Evolutionary conservation across 768 basidiomycete genomes (phyloP), one percentile per base, ranked within the genome.

Genomic region (Tricholoma flavovirens): DNA sequence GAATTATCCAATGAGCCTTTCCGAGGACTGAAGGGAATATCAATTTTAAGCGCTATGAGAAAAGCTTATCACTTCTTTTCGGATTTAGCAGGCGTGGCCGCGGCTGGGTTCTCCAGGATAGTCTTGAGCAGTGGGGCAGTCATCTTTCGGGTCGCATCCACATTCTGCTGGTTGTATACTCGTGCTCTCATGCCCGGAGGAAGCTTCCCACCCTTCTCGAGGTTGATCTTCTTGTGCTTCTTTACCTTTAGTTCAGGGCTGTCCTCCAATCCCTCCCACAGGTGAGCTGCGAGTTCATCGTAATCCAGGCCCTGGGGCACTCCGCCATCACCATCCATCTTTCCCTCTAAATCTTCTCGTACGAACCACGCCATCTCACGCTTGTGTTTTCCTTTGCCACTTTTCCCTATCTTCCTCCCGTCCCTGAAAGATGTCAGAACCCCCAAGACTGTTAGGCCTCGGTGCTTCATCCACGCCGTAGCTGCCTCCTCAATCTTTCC

Each of bases 361-460:
- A 90, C 73, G 33, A 90, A 71, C 79, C 88, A 83, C 54, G 86
- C 69, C 70, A 84, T 72, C 73, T 92, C 86, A 43, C 91, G 73
- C 58, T 75, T 78, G 55, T 83, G 80, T 61, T 89, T 88, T 40
- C 77, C 76, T 38, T 75, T 75, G 10, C 69, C 71, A 21, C 58
- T 66, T 51, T 64, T 66, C 21, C 66, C 63, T 14, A 59, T 51
- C 59, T 56, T 59, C 36, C 49, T 75, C 29, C 67, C 66, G 45
- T 73, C 73, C 17, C 72, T 74, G 74, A 83, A 96, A 0, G 84
- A 80, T 5, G 93, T 95, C 42, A 98, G 77, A 32, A 95, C 79
- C 1, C 93, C 95, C 1, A 90, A 81, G 21, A 91, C 72, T 7
- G 81, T 76, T 4, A 98, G 71, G 0, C 72, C 72, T 11, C 83